Base-by-base conservation (phyloP, 768 basidiomycete species). In the Collybiopsis confluens region DNA sequence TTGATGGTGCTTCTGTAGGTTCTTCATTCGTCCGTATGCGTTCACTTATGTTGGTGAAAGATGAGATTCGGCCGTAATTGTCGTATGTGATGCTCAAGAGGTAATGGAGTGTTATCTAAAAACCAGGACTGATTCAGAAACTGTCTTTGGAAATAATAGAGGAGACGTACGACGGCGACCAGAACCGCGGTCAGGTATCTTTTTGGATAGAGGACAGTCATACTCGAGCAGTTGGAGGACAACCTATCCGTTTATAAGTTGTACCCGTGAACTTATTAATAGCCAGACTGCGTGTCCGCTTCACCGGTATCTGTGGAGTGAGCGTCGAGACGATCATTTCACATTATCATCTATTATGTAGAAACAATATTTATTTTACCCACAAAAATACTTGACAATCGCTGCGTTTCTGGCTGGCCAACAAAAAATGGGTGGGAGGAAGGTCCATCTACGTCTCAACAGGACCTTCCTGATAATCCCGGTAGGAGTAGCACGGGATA, bases 31-130 rank as follows among this genome's bases (percentile, higher is more conserved):
- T 28, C n/a, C 59, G 55, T n/a, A 68, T 52, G 23, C 67, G 64
- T 26, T 66, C 68, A 38, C 69, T 67, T 13, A 82, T 55, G 49
- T 64, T 66, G 10, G 69, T 66, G 21, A 80, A 53, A 8, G 76
- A 77, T 8, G 80, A 74, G 6, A 78, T 64, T 47, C 67, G 68
- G 35, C 71, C 71, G 57, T 82, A 81, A 18, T 75, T 76, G 56
- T 77, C 72, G 58, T 75, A 71, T 21, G 79, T 69, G 59, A 82
- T 63, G 61, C 72, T 73, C 23, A 85, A 69, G 57, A 82, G 68
- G 63, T 77, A 80, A 60, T 86, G 83, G 10, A 85, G 63, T 57
- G 73, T 69, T 55, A 84, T 69, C 84, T 86, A 59, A 9, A n/a
- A 56, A 24, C 26, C 30, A 27, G 8, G 45, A 30, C 16, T 27